Base-by-base conservation (phyloP, 352 stramenopile species). In the Peronosclerospora sorghi region DNA sequence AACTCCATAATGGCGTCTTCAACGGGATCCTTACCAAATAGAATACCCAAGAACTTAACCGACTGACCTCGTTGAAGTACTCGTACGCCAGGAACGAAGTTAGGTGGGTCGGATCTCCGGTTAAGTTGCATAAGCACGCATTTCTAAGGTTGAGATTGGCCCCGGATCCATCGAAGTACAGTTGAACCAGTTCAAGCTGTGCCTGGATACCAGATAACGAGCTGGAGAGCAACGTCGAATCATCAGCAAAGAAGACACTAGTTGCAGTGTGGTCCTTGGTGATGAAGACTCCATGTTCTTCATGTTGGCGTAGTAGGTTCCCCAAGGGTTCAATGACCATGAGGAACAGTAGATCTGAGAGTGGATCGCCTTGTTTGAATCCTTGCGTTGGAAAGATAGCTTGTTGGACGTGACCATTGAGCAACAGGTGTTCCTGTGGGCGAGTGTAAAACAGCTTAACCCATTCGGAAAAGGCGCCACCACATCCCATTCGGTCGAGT, bases 61-160 rank as follows among this genome's bases (percentile, higher is more conserved):
- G 30, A 35, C 20, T 48, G 39, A 4, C 13, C 17, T 9, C n/a
- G n/a, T n/a, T n/a, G n/a, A n/a, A n/a, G n/a, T n/a, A n/a, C n/a
- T n/a, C n/a, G n/a, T n/a, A n/a, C n/a, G n/a, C n/a, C n/a, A n/a
- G n/a, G n/a, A n/a, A n/a, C n/a, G n/a, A n/a, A n/a, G n/a, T n/a
- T n/a, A n/a, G n/a, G n/a, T n/a, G n/a, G n/a, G n/a, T n/a, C n/a
- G n/a, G n/a, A n/a, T n/a, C n/a, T n/a, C n/a, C n/a, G n/a, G n/a
- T n/a, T n/a, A n/a, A n/a, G n/a, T n/a, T n/a, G n/a, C n/a, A n/a
- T n/a, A n/a, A n/a, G n/a, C n/a, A n/a, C n/a, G n/a, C n/a, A n/a
- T n/a, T n/a, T n/a, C n/a, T n/a, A n/a, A 41, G 14, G 21, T 49
- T 49, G 13, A 49, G 42, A 15, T 37, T 29, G 21, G 13, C 21